phyloP scores from a whole-genome alignment of 495 filamentous ascomycete species.

The Penicillium psychrofluorescens region DNA sequence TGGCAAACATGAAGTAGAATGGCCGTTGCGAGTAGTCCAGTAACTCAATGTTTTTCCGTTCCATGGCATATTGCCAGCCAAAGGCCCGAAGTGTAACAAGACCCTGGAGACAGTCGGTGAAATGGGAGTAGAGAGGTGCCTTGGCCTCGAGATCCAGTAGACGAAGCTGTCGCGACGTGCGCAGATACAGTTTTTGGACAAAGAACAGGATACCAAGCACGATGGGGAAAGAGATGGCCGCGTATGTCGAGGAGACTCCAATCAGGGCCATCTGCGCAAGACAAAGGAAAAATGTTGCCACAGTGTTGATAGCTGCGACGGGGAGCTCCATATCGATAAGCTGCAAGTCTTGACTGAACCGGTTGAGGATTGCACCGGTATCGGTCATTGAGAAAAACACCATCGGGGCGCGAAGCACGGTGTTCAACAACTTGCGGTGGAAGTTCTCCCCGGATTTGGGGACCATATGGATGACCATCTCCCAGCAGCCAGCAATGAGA shows the following conservation, averaged over 20 bases:
- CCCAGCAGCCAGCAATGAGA: conserved; percentile 41
- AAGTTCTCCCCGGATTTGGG: conserved; percentile 44
- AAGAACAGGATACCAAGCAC: conserved; percentile 41
- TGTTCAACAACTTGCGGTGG: conserved; percentile 39
- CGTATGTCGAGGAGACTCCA: conserved; percentile 38
- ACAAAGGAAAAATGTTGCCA: conserved; percentile 38
- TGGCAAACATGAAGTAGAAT: conserved; percentile 50
- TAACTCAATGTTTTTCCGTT: conserved; percentile 37
- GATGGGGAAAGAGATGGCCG: conserved; percentile 44
- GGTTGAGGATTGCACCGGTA: conserved; percentile 38
- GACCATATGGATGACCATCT: conserved; percentile 48
- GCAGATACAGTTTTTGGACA: conserved; percentile 55
- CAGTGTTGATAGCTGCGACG: conserved; percentile 39
- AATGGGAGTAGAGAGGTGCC: conserved; percentile 51
- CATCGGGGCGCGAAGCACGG: conserved; percentile 43
- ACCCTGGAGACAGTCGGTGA: conserved; percentile 46
- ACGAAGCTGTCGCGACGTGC: conserved; percentile 57
- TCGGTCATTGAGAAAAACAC: conserved; percentile 41
- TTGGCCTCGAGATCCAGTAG: conserved; percentile 57
- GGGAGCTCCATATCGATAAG: conserved; percentile 53
- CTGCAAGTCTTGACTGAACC: conserved; percentile 56
- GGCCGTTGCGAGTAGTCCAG: conserved; percentile 54
- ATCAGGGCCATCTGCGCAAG: conserved; percentile 46
- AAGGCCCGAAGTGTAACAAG: conserved; percentile 50
- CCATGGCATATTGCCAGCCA: conserved; percentile 42